Evolutionary conservation across 352 stramenopile genomes (phyloP), one percentile per base, ranked within the genome.

Genomic region (Pelagophyceae sp.): DNA sequence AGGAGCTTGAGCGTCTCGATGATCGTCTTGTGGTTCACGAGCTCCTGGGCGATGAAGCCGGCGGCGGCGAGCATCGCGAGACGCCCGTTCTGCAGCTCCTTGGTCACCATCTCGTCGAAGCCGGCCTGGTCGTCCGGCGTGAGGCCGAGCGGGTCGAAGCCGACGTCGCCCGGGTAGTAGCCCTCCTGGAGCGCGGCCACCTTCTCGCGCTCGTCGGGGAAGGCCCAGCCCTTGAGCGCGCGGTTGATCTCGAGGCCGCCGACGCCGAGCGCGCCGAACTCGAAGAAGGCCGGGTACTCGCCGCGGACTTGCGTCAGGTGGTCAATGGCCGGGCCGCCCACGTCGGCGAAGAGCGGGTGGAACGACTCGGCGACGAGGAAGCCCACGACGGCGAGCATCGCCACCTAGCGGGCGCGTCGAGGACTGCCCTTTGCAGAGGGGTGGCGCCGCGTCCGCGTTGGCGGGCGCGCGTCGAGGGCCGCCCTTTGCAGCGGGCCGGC

Each of bases 21-120:
- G n/a, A 74, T 74, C 5, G 67, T 20, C 38, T 74, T 74, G 67
- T 74, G 67, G 67, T 74, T 74, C 17, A 58, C 38, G 67, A 74
- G 67, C n/a, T 74, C 67, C 61, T 89, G 85, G 0, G 85, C 85
- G 23, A 89, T 33, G 51, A 88, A 83, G 2, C 83, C 83, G 37
- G 83, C 84, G 33, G 83, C 82, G 65, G 75, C 82, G 77, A 89
- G 78, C 84, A 89, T 86, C 29, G 83, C 83, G 70, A 86, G 72
- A 77, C 83, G 81, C 74, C 83, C 80, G 77, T 87, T 82, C 74
- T 83, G 77, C 51, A 87, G 78, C 76, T 87, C 83, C 77, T 85
- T 85, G 25, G 83, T 85, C 38, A 78, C 51, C 76, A 87, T 85
- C 0, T 67, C 54, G 27, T 76, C 65, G 58, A 85, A 81, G 75